Base-by-base conservation (phyloP, 2,329 filamentous ascomycete species). In the Diatrype stigma region DNA sequence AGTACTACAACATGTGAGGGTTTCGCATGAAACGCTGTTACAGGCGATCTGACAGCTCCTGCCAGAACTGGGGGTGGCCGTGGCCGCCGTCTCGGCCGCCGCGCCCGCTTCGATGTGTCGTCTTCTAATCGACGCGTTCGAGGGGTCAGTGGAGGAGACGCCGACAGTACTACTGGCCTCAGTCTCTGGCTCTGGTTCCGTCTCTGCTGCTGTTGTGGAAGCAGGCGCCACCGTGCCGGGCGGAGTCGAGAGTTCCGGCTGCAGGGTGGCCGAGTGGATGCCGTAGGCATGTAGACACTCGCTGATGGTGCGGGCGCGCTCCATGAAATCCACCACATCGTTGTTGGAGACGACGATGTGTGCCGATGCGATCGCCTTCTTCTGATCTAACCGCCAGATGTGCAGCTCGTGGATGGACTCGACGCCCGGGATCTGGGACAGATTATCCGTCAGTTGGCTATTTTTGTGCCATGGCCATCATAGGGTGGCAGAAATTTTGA, bases 281-380 rank as follows among this genome's bases (percentile, higher is more conserved):
- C 86, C 87, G 60, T 89, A 89, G 2, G 80, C 84, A 60, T 88
- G 85, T 37, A 91, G 75, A 63, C 86, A 90, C 63, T 89, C 79
- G 52, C 78, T 79, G 48, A 89, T 79, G 2, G 78, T 80, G 58
- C 77, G 79, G 2, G 84, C 82, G 53, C 79, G 79, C 47, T 74
- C 72, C 69, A 81, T 77, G 63, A 90, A 90, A 46, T 72, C 71
- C 34, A 72, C 65, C 22, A 88, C 67, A 8, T 77, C 76, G 47
- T 77, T 72, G 54, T 82, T 78, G 2, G 77, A 75, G 16, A 90
- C 78, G 0, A 86, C 75, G 1, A 91, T 71, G 61, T 90, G 87
- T 1, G 84, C 86, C 1, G 84, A 84, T 7, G 87, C 87, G 45
- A 90, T 75, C 3, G 80, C 74, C 60, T 88, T 89, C 47, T 76